Evolutionary conservation across 2,329 filamentous ascomycete species (phyloP).

Genomic region (Penicillium thymicola): DNA sequence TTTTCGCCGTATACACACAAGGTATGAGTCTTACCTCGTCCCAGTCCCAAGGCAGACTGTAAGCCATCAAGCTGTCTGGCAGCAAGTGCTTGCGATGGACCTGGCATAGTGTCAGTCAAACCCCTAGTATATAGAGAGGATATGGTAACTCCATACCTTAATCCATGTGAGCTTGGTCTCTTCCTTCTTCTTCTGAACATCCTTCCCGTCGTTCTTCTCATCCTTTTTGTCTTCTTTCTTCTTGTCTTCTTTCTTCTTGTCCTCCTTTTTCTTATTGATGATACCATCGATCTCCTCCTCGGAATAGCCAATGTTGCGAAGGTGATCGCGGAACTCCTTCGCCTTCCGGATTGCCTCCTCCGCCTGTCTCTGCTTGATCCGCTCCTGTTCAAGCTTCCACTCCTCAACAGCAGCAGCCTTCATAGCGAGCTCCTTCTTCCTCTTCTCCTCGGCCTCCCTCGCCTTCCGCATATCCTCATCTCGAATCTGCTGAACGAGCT

Average conservation of each 20-base stretch:
- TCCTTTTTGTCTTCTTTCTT: constrained; percentile 29
- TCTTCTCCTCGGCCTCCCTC: constrained; percentile 40
- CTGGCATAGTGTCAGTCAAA: constrained; percentile 23
- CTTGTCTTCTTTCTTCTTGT: constrained; percentile 28
- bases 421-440: constrained; percentile 31
- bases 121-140: neutral
- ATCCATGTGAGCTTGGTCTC: constrained; percentile 40
- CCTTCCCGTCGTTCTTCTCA: constrained; percentile 32
- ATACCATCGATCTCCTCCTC: constrained; percentile 45
- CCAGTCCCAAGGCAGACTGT: constrained; percentile 46
- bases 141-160: constrained; percentile 33
- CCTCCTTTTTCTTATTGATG: constrained; percentile 40
- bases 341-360: constrained; percentile 33
- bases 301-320: constrained; percentile 39
- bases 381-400: constrained; percentile 35
- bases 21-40: constrained; percentile 39
- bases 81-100: constrained; percentile 47
- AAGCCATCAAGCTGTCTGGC: constrained; percentile 48
- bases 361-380: constrained; percentile 28
- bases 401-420: constrained; percentile 44
- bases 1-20: neutral
- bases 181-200: constrained; percentile 29
- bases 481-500: neutral
- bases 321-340: constrained; percentile 35
- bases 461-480: constrained; percentile 24